Evolutionary conservation across 768 basidiomycete species (phyloP).

Genomic region (Boletus pseudopeckii): DNA sequence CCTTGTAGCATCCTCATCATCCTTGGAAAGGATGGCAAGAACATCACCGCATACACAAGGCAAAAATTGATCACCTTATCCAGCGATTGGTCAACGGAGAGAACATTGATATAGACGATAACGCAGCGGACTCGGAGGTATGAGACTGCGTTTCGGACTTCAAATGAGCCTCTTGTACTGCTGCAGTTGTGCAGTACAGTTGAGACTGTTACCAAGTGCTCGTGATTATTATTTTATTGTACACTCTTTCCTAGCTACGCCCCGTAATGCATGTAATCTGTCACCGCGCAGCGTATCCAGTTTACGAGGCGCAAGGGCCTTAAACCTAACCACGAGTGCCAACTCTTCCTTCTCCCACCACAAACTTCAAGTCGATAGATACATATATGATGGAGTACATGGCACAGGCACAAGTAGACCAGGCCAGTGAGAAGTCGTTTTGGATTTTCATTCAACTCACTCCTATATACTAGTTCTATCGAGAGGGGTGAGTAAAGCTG

Average conservation of each 20-base stretch:
- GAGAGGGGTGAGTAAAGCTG: conserved; percentile 46
- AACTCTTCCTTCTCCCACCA: neutral
- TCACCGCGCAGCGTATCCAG: no score
- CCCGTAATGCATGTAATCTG: conserved; percentile 5
- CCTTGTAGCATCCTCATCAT: conserved; percentile 74
- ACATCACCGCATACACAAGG: conserved; percentile 84
- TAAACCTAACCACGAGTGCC: neutral
- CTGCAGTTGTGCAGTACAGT: conserved; percentile 11
- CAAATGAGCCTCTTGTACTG: neutral
- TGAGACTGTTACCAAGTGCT: neutral
- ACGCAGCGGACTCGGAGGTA: conserved; percentile 24
- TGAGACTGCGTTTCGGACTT: conserved; percentile 10
- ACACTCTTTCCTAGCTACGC: neutral
- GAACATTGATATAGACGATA: conserved; percentile 38
- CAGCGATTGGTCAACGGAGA: conserved; percentile 58
- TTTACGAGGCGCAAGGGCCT: neutral
- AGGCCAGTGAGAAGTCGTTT: conserved; percentile 37
- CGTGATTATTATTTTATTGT: conserved; percentile 13
- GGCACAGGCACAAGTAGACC: conserved; percentile 52
- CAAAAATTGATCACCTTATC: conserved; percentile 80
- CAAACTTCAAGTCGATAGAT: neutral
- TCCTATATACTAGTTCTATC: conserved; percentile 43
- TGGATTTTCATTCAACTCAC: neutral
- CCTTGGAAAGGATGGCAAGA: conserved; percentile 97
- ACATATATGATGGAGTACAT: conserved; percentile 40